Percentiles rank a stretch among this genome's conserved stretches.
Evolutionary conservation across 192 early-diverging fungal species (phyloP).

Genomic region (Coemansia sp.): DNA sequence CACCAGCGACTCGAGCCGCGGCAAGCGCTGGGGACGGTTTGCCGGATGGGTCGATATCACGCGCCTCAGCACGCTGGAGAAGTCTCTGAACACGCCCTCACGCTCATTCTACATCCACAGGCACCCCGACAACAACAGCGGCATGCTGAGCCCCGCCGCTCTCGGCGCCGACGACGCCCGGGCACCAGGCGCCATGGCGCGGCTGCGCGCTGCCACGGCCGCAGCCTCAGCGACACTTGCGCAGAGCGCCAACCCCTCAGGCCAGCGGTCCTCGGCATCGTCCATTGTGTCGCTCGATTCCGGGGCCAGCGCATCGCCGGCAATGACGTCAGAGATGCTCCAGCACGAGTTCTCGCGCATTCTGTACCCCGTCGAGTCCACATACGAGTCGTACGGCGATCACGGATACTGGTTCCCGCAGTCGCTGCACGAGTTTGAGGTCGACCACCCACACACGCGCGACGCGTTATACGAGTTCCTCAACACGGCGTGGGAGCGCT

Average conservation of each 20-base stretch:
- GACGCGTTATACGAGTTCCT: constrained; percentile 48
- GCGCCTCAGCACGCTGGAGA: constrained; percentile 45
- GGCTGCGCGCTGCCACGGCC: constrained; percentile 23
- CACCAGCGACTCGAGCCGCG: constrained; percentile 18
- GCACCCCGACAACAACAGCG: constrained; percentile 3
- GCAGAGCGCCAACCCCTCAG: constrained; percentile 4
- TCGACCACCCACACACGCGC: constrained; percentile 33
- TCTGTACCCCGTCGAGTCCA: constrained; percentile 39
- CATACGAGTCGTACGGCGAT: constrained; percentile 48
- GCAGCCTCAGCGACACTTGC: background rate
- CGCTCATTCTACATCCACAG: constrained; percentile 44
- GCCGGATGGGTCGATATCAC: constrained; percentile 43
- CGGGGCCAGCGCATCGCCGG: constrained; percentile 9
- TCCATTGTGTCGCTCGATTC: constrained; percentile 42
- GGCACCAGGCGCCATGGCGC: constrained; percentile 1
- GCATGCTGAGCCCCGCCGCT: too few species aligned
- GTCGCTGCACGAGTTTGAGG: constrained; percentile 50
- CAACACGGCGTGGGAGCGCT: constrained; percentile 46
- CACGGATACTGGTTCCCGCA: constrained; percentile 51
- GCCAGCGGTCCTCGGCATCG: constrained; percentile 30
- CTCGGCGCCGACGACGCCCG: constrained; percentile 6
- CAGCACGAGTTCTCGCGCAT: constrained; percentile 45
- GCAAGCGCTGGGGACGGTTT: constrained; percentile 47
- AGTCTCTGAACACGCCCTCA: constrained; percentile 31
- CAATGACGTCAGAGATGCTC: constrained; percentile 14